Evolutionary conservation across 2,329 filamentous ascomycete species (phyloP).

Genomic region (Phyllosticta paracitricarpa): DNA sequence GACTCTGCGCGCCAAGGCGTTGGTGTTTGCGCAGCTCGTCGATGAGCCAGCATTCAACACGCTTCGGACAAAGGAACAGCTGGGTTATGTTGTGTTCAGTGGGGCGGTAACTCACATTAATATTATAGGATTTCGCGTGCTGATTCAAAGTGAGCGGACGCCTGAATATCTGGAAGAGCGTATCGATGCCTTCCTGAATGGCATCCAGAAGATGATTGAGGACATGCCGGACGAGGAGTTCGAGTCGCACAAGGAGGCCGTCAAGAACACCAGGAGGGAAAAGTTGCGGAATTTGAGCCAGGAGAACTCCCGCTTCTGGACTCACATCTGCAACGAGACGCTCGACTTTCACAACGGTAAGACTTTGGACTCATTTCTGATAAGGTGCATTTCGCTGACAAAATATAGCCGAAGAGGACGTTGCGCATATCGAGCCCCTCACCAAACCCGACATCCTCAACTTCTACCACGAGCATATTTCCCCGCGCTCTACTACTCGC

Average conservation of each 20-base stretch:
- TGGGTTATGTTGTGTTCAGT: constrained; percentile 93
- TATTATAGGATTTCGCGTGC: constrained; percentile 67
- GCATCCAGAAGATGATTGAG: constrained; percentile 55
- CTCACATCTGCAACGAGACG: constrained; percentile 72
- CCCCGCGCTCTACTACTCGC: constrained; percentile 59
- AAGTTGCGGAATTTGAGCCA: constrained; percentile 86
- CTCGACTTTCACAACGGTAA: constrained; percentile 83
- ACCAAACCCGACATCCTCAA: constrained; percentile 70
- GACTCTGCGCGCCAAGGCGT: constrained; percentile 60
- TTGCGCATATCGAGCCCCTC: constrained; percentile 59
- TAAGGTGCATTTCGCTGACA: background rate
- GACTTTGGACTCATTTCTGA: constrained; percentile 20
- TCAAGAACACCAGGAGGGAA: constrained; percentile 78
- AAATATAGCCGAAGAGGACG: constrained; percentile 59
- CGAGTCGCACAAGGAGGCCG: constrained; percentile 79
- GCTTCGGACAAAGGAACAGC: constrained; percentile 89
- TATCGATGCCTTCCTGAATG: constrained; percentile 72
- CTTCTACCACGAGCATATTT: constrained; percentile 69
- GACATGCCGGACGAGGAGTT: constrained; percentile 78
- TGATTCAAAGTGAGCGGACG: constrained; percentile 86
- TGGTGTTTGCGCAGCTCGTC: constrained; percentile 80
- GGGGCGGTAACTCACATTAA: constrained; percentile 65
- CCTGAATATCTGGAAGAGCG: constrained; percentile 75
- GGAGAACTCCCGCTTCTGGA: constrained; percentile 75
- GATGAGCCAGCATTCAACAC: constrained; percentile 93